These are phyloP conservation scores for Rutstroemia sp. DNA, from an alignment of 2,329 filamentous ascomycete genomes.

Conservation along the genomic window DNA sequence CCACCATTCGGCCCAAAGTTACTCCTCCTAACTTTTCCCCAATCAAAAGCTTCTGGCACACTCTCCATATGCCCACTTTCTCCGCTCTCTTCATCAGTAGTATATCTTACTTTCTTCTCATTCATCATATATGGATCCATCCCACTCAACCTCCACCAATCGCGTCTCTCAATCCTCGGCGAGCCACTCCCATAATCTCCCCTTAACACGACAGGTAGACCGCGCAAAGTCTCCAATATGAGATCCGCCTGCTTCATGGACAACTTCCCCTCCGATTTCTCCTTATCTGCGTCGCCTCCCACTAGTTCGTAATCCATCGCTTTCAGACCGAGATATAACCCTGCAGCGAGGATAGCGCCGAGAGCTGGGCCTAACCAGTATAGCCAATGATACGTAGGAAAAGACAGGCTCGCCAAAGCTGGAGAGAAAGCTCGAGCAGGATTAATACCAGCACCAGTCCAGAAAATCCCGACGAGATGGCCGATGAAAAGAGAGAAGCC, in stretches of 20 bases:
- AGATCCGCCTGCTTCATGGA: not conserved
- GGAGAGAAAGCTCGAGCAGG: constrained; percentile 39
- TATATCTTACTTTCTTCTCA: not conserved
- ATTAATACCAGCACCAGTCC: constrained; percentile 40
- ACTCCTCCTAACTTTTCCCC: not conserved
- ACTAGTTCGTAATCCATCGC: constrained; percentile 7
- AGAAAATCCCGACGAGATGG: constrained; percentile 33
- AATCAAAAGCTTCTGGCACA: not conserved
- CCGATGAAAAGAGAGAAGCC: constrained; percentile 38
- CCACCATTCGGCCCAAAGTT: too few relatives aligned
- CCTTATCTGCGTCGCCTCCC: constrained; percentile 8
- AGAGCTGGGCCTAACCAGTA: constrained; percentile 27
- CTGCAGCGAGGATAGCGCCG: not conserved
- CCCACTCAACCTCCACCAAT: constrained; percentile 3
- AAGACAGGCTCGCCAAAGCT: constrained; percentile 34
- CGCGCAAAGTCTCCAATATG: constrained; percentile 2
- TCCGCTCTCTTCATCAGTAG: not conserved
- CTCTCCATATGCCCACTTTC: not conserved
- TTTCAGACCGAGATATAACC: not conserved
- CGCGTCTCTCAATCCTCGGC: not conserved
- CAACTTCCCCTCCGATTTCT: not conserved
- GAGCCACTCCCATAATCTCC: not conserved
- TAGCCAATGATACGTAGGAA: constrained; percentile 39
- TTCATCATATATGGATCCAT: not conserved
- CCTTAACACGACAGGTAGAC: not conserved